Conservation (phyloP, 225 moss, liverwort and hornwort species). For the Lunularia cruciata region DNA sequence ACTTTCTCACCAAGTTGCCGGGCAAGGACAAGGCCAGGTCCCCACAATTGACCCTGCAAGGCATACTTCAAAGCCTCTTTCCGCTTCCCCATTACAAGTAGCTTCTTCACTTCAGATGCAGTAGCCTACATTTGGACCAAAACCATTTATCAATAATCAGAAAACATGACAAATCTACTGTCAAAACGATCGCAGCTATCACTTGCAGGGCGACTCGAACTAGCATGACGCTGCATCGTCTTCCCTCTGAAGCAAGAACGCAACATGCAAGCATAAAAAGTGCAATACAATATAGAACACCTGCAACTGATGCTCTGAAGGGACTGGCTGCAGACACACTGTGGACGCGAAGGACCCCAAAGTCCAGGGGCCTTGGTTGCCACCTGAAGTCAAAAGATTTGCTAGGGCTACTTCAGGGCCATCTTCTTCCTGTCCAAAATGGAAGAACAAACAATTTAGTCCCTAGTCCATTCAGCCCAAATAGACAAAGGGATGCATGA, state of each 20-base stretch:
- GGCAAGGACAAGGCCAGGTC: constrained; percentile 80
- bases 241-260: too few relatives aligned
- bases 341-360: constrained; percentile 52
- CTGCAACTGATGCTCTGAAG: constrained; percentile 93
- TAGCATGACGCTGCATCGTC: too few relatives aligned
- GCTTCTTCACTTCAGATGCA: constrained; percentile 72
- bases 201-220: too few relatives aligned
- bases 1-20: constrained; percentile 99
- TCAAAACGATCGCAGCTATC: too few relatives aligned
- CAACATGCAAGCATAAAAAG: too few relatives aligned
- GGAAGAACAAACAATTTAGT: not conserved
- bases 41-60: constrained; percentile 88
- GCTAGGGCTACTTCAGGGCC: constrained; percentile 83
- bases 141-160: not conserved
- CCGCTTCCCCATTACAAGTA: constrained; percentile 82
- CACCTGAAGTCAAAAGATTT: constrained; percentile 71
- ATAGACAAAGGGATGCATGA: too few relatives aligned
- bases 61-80: constrained; percentile 89
- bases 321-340: constrained; percentile 62
- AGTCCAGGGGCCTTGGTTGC: constrained; percentile 66
- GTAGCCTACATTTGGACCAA: constrained; percentile 47
- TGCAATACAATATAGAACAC: constrained; percentile 25
- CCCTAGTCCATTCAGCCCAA: not conserved
- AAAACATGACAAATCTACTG: not conserved
- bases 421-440: constrained; percentile 64